Evolutionary conservation across 306 rosid species (phyloP), one percentile per base, ranked within the genome.

Genomic region (Hippophae rhamnoides): DNA sequence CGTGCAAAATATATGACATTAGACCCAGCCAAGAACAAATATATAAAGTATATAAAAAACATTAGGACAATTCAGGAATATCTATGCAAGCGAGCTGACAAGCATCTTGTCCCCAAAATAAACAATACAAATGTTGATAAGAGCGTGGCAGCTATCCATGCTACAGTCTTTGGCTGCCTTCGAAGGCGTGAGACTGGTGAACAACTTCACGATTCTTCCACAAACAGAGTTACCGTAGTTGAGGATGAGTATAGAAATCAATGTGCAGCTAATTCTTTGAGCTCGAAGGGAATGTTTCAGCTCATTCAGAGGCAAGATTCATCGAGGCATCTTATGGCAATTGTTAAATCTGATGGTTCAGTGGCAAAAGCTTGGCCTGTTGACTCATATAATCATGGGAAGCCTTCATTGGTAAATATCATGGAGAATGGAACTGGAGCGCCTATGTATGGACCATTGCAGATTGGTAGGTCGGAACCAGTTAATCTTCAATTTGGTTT

Each of bases 331-430:
- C 70, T 92, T 61, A 83, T 92, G 95, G 94, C 98, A 44, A 84
- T 92, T 67, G 85, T 92, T 27, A 92, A 92, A 65, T 80, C 72
- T 26, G 96, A 92, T 73, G 98, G 98, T 31, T 87, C 98, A 9
- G 96, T 92, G 55, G 96, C 98, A 26, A 92, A 75, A 84, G 89
- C 95, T 57, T 92, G 98, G 98, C 98, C 98, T 62, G 86, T 90
- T 62, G 79, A 87, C 74, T 75, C 87, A 45, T 73, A 81, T 61
- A 25, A 71, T 61, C 71, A 85, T 53, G 97, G 95, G 56, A 87
- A 85, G 74, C 85, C 89, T 45, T 45, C 76, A 47, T 77, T 74
- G 75, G 79, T 77, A 74, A 69, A 64, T 45, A 79, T 78, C 47
- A 66, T 74, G 48, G 86, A 74, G 50, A 76, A 70, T 70, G 74